Evolutionary conservation across 768 basidiomycete species (phyloP), one percentile per base, ranked within the genome.

Genomic region (Dacryopinax primogenitus): DNA sequence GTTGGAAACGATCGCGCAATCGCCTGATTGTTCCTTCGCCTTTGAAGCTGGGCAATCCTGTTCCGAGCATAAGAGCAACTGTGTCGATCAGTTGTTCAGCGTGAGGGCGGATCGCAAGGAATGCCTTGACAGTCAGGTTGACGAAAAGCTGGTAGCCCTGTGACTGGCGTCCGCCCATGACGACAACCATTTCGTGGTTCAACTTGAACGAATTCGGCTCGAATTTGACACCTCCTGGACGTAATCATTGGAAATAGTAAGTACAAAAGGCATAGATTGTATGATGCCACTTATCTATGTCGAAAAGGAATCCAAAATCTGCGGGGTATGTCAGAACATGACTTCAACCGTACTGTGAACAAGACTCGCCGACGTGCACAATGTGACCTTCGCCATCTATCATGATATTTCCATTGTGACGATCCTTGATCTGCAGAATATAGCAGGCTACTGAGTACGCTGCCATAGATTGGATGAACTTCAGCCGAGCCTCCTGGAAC

Each of bases 341-440:
- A 1, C 18, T 28, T 12, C 35, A 11, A 33, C n/a, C 0, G 39
- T 12, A 37, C 23, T 39, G 64, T 6, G 18, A 39, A 33, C n/a
- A 26, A 2, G 18, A 73, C 86, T 44, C 66, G 92, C 93, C 95
- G 69, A 99, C 84, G 73, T 99, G 96, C 2, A 97, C 83, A 66
- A 99, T 95, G 73, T 97, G 94, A 0, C 96, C 96, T 66, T 94
- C 90, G 1, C 88, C 92, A 73, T 98, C 96, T 66, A 99, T 94
- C 95, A 99, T 97, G 73, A 99, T 98, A 74, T 99, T 99, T 32
- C 96, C 96, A 72, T 99, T 99, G 74, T 99, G 96, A 37, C 96
- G 78, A 73, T 99, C 96, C 77, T 99, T 99, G 78, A 99, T 94
- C 75, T 99, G 96, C 45, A 98, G 76, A 69, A 99, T 92, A 74